These are phyloP conservation scores for Alternaria burnsii DNA, from an alignment of 2,329 filamentous ascomycete species.

Conservation along the genomic window DNA sequence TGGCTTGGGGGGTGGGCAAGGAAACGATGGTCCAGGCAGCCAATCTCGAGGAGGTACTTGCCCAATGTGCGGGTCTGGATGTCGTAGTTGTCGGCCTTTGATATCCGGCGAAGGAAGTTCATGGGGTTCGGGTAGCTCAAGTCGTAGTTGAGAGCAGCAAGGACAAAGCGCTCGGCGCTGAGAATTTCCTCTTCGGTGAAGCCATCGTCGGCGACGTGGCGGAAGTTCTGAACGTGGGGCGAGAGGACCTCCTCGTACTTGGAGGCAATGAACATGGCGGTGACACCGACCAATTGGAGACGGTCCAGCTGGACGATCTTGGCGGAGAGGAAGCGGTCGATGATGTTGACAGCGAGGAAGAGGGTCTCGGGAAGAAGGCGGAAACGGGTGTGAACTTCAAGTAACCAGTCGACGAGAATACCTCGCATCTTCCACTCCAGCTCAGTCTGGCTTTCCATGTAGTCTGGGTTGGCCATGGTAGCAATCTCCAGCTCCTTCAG, in stretches of 20 bases:
- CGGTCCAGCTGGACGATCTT: slow-evolving; percentile 97
- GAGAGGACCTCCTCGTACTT: slow-evolving; percentile 99
- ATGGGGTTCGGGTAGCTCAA: slow-evolving; percentile 99
- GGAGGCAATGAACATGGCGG: slow-evolving; percentile 98
- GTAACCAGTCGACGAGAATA: slow-evolving; percentile 96
- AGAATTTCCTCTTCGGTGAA: slow-evolving; percentile 96
- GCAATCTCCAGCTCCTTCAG: slow-evolving; percentile 82
- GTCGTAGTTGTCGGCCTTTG: slow-evolving; percentile 99
- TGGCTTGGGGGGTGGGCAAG: slow-evolving; percentile 89
- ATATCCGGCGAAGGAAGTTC: slow-evolving; percentile 99
- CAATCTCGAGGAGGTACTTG: slow-evolving; percentile 98
- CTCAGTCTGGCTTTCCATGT: slow-evolving; percentile 94
- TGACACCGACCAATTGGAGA: slow-evolving; percentile 94
- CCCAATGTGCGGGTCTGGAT: slow-evolving; percentile 96
- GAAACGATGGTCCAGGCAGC: slow-evolving; percentile 92
- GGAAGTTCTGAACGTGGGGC: slow-evolving; percentile 96
- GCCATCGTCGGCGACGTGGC: slow-evolving; percentile 94
- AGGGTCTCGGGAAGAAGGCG: slow-evolving; percentile 94
- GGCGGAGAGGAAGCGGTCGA: slow-evolving; percentile 94
- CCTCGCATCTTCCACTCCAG: slow-evolving; percentile 99
- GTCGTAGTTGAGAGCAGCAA: slow-evolving; percentile 91
- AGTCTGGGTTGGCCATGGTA: slow-evolving; percentile 87
- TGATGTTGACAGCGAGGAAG: slow-evolving; percentile 97
- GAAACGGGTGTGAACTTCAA: slow-evolving; percentile 97
- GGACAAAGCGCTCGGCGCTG: slow-evolving; percentile 94